Evolutionary conservation across 116 monocot species (phyloP).

Genomic region (Dioscorea cayenensis): DNA sequence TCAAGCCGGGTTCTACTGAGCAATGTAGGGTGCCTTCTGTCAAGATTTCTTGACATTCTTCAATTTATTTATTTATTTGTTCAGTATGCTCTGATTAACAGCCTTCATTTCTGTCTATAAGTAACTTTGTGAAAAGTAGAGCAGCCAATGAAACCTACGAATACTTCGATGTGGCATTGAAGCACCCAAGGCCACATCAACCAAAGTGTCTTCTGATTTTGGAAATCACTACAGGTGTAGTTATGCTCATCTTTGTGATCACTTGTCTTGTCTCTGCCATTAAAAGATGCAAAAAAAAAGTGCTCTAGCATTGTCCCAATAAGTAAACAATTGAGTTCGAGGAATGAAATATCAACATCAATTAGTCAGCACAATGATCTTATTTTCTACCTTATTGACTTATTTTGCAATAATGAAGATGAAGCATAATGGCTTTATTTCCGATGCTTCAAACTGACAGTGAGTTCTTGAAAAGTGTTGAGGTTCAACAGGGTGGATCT

Average conservation of each 20-base stretch:
- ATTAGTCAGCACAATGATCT: slow-evolving; percentile 33
- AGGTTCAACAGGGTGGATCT: slow-evolving; percentile 73
- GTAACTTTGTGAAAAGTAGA: slow-evolving; percentile 20
- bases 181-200: slow-evolving; percentile 34
- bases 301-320: slow-evolving; percentile 31
- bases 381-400: background rate
- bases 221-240: slow-evolving; percentile 56
- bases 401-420: background rate
- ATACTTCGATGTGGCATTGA: slow-evolving; percentile 15
- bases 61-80: too few relatives aligned
- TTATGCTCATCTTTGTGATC: slow-evolving; percentile 40
- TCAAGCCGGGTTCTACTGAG: too few relatives aligned
- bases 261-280: slow-evolving; percentile 24
- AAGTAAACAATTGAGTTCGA: slow-evolving; percentile 34
- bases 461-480: slow-evolving; percentile 60
- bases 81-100: background rate
- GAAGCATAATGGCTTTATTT: background rate
- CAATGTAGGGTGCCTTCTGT: too few relatives aligned
- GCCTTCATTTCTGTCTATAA: background rate
- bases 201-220: slow-evolving; percentile 82
- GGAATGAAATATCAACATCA: slow-evolving; percentile 32
- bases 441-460: slow-evolving; percentile 27
- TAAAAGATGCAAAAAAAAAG: slow-evolving; percentile 27
- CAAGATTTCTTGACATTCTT: too few relatives aligned
- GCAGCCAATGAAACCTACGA: slow-evolving; percentile 14